Percentiles rank a stretch among this genome's conserved stretches.
These are phyloP conservation scores for Fusarium sp. DNA, from an alignment of 2,329 filamentous ascomycete species.

Conservation along the genomic window DNA sequence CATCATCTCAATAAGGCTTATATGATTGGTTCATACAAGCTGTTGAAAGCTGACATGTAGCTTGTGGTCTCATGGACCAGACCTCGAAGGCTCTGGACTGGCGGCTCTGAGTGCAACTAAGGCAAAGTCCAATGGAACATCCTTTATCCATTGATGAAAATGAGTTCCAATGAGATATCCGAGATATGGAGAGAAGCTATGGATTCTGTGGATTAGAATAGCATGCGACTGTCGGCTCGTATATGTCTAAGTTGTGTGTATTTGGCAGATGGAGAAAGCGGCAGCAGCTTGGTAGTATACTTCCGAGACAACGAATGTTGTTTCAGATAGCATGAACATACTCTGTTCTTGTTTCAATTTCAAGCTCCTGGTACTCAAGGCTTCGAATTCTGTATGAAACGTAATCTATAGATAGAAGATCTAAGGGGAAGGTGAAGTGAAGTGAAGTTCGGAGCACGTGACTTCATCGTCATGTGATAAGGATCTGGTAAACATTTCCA, in stretches of 20 bases:
- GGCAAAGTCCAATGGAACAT: not conserved
- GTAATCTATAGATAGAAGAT: not conserved
- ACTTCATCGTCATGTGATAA: not conserved
- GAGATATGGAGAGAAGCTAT: not conserved
- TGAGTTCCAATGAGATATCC: not conserved
- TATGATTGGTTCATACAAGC: not conserved
- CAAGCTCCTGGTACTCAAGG: not conserved
- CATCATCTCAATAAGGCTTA: not conserved
- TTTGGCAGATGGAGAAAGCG: not conserved
- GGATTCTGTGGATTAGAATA: not conserved
- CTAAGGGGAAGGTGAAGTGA: not conserved
- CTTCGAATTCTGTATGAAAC: not conserved
- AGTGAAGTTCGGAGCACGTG: conserved; percentile 9
- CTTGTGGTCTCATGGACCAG: not conserved
- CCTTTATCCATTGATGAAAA: no score
- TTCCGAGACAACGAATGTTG: not conserved
- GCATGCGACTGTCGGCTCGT: not conserved
- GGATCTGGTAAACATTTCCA: not conserved
- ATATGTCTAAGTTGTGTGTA: not conserved
- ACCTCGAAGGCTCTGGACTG: not conserved
- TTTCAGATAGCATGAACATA: not conserved
- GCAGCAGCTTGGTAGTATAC: not conserved
- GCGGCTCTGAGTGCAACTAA: not conserved
- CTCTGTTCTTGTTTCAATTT: not conserved
- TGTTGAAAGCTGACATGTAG: not conserved